phyloP scores from a whole-genome alignment of 768 basidiomycete species.

The Lactarius hengduanensis region DNA sequence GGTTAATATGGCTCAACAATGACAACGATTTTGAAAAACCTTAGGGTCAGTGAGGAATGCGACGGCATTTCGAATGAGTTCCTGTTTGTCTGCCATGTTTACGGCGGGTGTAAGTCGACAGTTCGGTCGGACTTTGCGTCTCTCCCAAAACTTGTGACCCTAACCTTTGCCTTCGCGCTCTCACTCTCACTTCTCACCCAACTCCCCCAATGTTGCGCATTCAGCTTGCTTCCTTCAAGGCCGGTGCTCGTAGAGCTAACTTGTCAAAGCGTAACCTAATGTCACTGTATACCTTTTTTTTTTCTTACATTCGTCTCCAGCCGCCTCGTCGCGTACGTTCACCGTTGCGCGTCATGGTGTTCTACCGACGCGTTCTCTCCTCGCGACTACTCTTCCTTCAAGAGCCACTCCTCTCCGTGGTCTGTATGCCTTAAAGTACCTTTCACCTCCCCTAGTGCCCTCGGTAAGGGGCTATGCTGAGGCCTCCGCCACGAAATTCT shows the following conservation, averaged over 20 bases:
- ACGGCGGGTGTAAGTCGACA: background rate
- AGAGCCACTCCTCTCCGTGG: conserved; percentile 9
- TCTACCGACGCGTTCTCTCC: conserved; percentile 12
- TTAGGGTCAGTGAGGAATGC: conserved; percentile 84
- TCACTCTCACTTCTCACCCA: background rate
- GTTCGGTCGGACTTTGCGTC: conserved; percentile 6
- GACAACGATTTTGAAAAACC: conserved; percentile 40
- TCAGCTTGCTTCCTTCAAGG: conserved; percentile 19
- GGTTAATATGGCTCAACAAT: conserved; percentile 14
- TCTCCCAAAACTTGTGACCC: conserved; percentile 1
- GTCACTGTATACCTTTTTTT: background rate
- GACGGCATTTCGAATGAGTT: conserved; percentile 79
- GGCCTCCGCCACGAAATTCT: conserved; percentile 50
- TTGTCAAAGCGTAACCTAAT: conserved; percentile 13
- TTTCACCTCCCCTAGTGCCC: background rate
- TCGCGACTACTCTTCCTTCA: conserved; percentile 7
- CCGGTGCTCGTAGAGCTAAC: conserved; percentile 24
- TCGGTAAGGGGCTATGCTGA: conserved; percentile 75
- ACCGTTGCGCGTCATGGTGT: conserved; percentile 16
- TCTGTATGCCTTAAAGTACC: background rate
- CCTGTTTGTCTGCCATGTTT: conserved; percentile 60
- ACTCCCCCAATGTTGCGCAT: conserved; percentile 22
- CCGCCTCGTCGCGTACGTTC: conserved; percentile 21
- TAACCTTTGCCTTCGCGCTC: conserved; percentile 7
- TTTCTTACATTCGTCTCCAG: conserved; percentile 2